Conservation (phyloP, 768 basidiomycete genomes). For the Artomyces pyxidatus region DNA sequence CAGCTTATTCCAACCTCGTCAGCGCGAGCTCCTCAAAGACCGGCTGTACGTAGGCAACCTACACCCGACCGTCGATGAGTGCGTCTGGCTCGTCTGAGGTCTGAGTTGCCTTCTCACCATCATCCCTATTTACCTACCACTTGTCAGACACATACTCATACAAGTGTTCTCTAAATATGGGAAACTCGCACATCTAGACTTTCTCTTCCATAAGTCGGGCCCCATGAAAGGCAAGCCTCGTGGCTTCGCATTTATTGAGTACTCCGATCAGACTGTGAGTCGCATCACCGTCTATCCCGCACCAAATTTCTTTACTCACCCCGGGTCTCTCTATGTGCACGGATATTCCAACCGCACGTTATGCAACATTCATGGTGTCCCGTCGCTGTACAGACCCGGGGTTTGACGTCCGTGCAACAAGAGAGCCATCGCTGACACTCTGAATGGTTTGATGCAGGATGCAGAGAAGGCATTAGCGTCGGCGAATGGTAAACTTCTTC, state of each 20-base stretch:
- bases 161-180: conserved; percentile 90
- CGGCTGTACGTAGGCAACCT: conserved; percentile 89
- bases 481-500: conserved; percentile 71
- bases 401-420: too few relatives aligned
- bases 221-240: conserved; percentile 85
- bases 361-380: not conserved
- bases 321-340: conserved; percentile 30
- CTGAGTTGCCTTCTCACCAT: not conserved
- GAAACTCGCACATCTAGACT: conserved; percentile 88
- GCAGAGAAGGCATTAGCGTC: conserved; percentile 67
- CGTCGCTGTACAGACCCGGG: conserved; percentile 18
- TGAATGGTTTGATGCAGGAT: conserved; percentile 59
- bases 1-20: conserved; percentile 13
- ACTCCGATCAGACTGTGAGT: conserved; percentile 62
- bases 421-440: too few relatives aligned
- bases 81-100: conserved; percentile 14
- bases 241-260: conserved; percentile 94
- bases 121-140: not conserved
- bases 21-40: conserved; percentile 43
- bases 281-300: conserved; percentile 27
- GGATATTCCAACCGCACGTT: conserved; percentile 14
- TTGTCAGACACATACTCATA: conserved; percentile 70
- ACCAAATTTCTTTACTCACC: conserved; percentile 33
- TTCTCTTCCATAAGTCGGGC: conserved; percentile 91
- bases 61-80: conserved; percentile 85